Evolutionary conservation across 805 yeast species (phyloP).

Genomic region (Lipomyces lipofer): DNA sequence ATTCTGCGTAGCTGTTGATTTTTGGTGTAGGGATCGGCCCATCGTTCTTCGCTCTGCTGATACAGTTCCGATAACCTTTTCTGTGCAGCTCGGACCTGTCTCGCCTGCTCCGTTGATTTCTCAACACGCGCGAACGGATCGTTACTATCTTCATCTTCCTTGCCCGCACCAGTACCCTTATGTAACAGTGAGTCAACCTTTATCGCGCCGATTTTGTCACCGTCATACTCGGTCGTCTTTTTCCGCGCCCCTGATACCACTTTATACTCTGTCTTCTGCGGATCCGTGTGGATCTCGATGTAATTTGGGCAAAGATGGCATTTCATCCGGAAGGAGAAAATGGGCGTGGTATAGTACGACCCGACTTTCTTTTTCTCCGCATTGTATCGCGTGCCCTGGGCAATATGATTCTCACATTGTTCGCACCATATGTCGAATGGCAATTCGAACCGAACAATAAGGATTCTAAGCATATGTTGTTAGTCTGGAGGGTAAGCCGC

Average conservation of each 20-base stretch:
- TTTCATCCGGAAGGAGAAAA: slow-evolving; percentile 37
- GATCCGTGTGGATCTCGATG: slow-evolving; percentile 39
- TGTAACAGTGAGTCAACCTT: neutral
- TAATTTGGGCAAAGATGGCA: slow-evolving; percentile 35
- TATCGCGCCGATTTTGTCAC: slow-evolving; percentile 17
- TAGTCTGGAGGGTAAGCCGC: neutral
- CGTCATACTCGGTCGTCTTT: slow-evolving; percentile 19
- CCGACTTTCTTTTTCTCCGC: slow-evolving; percentile 39
- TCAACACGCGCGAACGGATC: slow-evolving; percentile 33
- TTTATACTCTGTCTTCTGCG: slow-evolving; percentile 36
- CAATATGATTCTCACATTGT: slow-evolving; percentile 34
- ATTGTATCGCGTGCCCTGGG: slow-evolving; percentile 39
- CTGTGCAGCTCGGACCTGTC: slow-evolving; percentile 8
- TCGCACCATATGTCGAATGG: slow-evolving; percentile 37
- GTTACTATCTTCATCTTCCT: slow-evolving; percentile 1
- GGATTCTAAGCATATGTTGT: slow-evolving; percentile 12
- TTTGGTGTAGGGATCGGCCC: slow-evolving; percentile 34
- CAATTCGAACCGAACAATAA: slow-evolving; percentile 39
- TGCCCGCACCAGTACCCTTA: neutral
- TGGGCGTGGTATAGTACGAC: slow-evolving; percentile 36
- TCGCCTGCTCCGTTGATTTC: slow-evolving; percentile 12
- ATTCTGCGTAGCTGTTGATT: slow-evolving; percentile 34
- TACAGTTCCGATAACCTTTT: slow-evolving; percentile 27
- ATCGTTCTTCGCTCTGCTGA: slow-evolving; percentile 25
- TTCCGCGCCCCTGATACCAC: slow-evolving; percentile 33